A percentile compares a stretch with the other conserved stretches of the same genome.
phyloP scores from a whole-genome alignment of 306 rosid genomes.

The Castanopsis chinensis region DNA sequence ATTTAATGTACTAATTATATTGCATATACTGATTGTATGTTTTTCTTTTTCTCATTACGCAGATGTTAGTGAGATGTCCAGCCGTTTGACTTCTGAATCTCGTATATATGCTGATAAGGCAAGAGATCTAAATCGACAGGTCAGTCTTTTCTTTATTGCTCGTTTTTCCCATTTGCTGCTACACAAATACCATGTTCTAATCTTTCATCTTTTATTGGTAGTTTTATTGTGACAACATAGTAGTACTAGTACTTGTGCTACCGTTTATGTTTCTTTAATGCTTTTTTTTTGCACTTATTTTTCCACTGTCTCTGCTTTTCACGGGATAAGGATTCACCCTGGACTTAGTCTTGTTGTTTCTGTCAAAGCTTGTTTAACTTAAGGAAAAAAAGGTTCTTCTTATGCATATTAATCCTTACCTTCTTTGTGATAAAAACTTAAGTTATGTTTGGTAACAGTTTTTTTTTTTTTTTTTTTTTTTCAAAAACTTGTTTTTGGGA shows the following conservation, averaged over 20 bases:
- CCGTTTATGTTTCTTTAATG: neutral
- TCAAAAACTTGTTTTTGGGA: too few species aligned
- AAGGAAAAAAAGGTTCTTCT: neutral
- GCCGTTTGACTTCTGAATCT: constrained; percentile 89
- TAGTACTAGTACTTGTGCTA: neutral
- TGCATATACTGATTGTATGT: neutral
- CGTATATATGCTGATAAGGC: constrained; percentile 94
- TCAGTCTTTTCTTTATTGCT: constrained; percentile 38
- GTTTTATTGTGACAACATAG: neutral
- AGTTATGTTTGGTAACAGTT: too few species aligned
- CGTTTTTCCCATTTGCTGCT: neutral
- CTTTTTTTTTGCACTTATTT: too few species aligned
- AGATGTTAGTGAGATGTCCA: constrained; percentile 98
- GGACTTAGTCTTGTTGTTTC: neutral
- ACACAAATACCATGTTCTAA: neutral
- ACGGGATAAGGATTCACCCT: neutral
- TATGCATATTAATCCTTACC: neutral
- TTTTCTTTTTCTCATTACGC: constrained; percentile 38
- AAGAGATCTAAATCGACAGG: constrained; percentile 89
- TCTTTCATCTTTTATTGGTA: neutral
- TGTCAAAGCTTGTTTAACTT: neutral
- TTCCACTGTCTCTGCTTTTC: too few species aligned
- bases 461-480: too few species aligned
- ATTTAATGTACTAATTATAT: neutral
- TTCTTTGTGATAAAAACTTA: neutral